Base-by-base conservation (phyloP, 768 basidiomycete genomes). In the Pleurotus salmoneostramineus region DNA sequence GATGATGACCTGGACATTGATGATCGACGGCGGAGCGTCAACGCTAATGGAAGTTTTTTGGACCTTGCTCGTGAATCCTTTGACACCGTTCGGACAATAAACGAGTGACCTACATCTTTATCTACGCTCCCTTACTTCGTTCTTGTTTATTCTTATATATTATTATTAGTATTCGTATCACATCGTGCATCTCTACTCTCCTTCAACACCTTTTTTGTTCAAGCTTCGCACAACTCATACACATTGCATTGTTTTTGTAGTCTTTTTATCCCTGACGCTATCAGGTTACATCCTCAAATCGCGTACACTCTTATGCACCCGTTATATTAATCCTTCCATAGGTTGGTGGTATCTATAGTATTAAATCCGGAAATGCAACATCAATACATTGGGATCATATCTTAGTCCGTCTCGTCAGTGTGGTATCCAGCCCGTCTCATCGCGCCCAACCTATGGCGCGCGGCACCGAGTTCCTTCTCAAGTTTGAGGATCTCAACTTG, bases 401-500 rank as follows among this genome's bases (percentile, higher is more conserved):
- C 56, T 68, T 69, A 89, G 63, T 87, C 89, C 47, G 85, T 90
- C 74, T 93, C 91, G 64, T 91, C 83, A 33, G 91, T 91, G 70
- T 94, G 92, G 66, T 94, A 94, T 67, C 92, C 92, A 52, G 92
- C 92, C 47, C 91, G 82, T 64, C 92, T 82, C 91, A 94, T 93
- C 15, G 83, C 84, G 32, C 92, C 92, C 57, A 94, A 72, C 61
- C 83, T 81, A 70, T 90, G 89, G 60, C 92, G 83, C 15, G 92
- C 90, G 46, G 87, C 95, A 17, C 91, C 91, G 37, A 99, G 77
- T 0, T 98, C 95, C 76, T 97, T 97, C 78, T 98, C 97, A 65
- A 98, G 72, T 69, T 89, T 95, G 63, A 99, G 77, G 63, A 99
- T 97, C 70, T 96, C 92, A n/a, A 98, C 97, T 72, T 98, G 95